Evolutionary conservation across 805 yeast species (phyloP).

Genomic region (Wickerhamiella lipophila): DNA sequence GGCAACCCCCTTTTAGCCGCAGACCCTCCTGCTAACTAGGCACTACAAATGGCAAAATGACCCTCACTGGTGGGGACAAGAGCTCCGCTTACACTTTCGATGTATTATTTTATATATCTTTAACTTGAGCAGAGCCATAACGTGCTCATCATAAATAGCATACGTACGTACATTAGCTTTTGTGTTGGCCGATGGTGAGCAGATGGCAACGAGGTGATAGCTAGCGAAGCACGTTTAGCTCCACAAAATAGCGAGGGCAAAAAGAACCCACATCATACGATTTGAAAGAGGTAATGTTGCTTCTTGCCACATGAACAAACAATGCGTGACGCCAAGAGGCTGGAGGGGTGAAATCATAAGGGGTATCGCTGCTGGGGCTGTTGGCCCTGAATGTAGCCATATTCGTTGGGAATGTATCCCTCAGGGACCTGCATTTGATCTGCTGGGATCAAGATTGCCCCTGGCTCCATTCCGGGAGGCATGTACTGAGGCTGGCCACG

Average conservation of each 20-base stretch:
- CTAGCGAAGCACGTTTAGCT: too few species aligned
- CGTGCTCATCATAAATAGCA: conserved; percentile 1
- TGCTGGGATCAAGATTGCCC: conserved; percentile 8
- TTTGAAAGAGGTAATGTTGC: too few species aligned
- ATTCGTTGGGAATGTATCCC: conserved; percentile 14
- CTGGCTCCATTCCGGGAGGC: conserved; percentile 10
- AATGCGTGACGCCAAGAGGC: neutral
- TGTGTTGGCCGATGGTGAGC: neutral
- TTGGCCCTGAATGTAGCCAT: conserved; percentile 14
- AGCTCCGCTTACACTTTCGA: too few species aligned
- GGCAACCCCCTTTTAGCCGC: too few species aligned
- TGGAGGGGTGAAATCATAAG: neutral
- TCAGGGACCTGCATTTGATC: conserved; percentile 11
- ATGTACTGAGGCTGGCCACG: conserved; percentile 8
- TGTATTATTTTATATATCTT: conserved; percentile 18
- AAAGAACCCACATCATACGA: too few species aligned
- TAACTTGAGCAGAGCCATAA: conserved; percentile 10
- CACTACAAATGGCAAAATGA: too few species aligned
- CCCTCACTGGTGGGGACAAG: too few species aligned
- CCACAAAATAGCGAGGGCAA: too few species aligned
- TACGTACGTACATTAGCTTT: conserved; percentile 2
- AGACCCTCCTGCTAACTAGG: too few species aligned
- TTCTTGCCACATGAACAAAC: neutral
- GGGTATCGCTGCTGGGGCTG: conserved; percentile 14
- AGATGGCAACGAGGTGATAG: too few species aligned